Conservation (phyloP, 2,329 filamentous ascomycete genomes). For the Colletotrichum paranaense region DNA sequence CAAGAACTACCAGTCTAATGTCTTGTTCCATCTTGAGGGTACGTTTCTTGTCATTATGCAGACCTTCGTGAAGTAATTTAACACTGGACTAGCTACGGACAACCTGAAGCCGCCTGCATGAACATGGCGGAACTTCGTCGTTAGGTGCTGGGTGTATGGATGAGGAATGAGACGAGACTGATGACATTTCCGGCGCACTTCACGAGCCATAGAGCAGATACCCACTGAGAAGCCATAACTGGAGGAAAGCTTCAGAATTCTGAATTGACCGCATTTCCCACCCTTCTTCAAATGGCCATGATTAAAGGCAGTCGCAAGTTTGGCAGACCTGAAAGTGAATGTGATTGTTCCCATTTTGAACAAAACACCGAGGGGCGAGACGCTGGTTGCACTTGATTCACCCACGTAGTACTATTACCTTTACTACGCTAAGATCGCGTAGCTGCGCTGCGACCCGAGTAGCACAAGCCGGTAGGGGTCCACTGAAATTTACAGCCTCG, state of each 20-base stretch:
- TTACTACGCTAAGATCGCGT: background rate
- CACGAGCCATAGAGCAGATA: background rate
- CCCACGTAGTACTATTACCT: background rate
- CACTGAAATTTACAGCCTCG: conserved; percentile 41
- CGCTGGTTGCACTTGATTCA: background rate
- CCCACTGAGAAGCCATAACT: background rate
- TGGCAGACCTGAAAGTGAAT: too few relatives aligned
- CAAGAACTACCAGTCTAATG: conserved; percentile 99
- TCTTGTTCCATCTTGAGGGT: conserved; percentile 98
- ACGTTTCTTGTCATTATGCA: conserved; percentile 37
- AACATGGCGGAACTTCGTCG: background rate
- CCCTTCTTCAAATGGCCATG: too few relatives aligned
- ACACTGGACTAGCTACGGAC: conserved; percentile 23
- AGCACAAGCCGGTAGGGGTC: background rate
- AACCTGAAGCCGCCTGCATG: conserved; percentile 80
- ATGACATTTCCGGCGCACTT: background rate
- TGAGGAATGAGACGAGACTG: conserved; percentile 27
- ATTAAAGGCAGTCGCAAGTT: too few relatives aligned
- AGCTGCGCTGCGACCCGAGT: background rate
- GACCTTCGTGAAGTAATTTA: background rate
- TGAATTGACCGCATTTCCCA: background rate
- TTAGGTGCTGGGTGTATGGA: background rate
- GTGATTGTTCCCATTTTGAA: background rate
- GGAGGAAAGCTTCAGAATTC: background rate
- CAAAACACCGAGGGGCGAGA: too few relatives aligned